Conservation (phyloP, 2,329 filamentous ascomycete genomes). For the Sarocladium oryzae region DNA sequence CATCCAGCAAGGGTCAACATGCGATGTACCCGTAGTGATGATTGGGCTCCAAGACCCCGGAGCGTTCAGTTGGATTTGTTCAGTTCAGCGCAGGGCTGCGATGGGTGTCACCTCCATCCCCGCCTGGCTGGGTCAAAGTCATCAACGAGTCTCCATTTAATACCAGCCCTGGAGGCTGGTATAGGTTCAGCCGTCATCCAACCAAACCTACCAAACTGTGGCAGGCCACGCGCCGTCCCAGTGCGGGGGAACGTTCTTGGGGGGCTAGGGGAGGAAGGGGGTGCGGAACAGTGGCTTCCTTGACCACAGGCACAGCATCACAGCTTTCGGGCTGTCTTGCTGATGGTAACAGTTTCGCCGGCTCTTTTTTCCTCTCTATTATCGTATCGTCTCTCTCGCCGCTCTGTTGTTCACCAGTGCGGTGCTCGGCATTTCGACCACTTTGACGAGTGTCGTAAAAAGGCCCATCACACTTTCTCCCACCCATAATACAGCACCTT, state of each 20-base stretch:
- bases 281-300: conserved; percentile 5
- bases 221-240: neutral
- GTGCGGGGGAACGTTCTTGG: neutral
- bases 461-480: neutral
- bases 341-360: no score
- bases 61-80: neutral
- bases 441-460: no score
- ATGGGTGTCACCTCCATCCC: no score
- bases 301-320: neutral
- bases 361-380: no score
- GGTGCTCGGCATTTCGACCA: no score
- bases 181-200: neutral
- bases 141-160: neutral
- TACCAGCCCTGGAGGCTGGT: neutral
- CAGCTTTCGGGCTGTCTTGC: neutral
- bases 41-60: neutral
- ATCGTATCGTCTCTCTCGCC: no score
- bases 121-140: neutral
- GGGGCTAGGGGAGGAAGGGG: neutral
- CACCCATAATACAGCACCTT: neutral
- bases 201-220: neutral
- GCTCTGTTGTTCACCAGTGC: no score
- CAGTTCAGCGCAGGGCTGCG: no score
- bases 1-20: neutral
- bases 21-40: neutral